Base-by-base conservation (phyloP, 2,329 filamentous ascomycete species). In the Colletotrichum karsti region DNA sequence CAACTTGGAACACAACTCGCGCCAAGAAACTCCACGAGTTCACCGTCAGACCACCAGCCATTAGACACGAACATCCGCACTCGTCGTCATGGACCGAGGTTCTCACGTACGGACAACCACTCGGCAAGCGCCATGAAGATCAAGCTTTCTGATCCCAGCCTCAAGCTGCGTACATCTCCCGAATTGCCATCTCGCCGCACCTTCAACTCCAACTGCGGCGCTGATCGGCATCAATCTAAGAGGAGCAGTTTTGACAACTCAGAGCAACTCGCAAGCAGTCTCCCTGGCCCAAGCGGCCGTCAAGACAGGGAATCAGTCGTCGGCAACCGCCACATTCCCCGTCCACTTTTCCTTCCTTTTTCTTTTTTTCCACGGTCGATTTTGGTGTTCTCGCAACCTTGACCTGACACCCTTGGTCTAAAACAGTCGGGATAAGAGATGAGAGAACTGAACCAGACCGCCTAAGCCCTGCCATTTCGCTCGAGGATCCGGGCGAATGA, bases 91-190 rank as follows among this genome's bases (percentile, higher is more conserved):
- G 10, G 33, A 22, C 33, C 41, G 13, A 15, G n/a, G n/a, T n/a
- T n/a, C n/a, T n/a, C n/a, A n/a, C n/a, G n/a, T n/a, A 24, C 13
- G 20, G 13, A 2, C 7, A 18, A 57, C 30, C 26, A n/a, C n/a
- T n/a, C n/a, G n/a, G n/a, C n/a, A 28, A 7, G 12, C 20, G n/a
- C 18, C 30, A 30, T 20, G 5, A 39, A n/a, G 20, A 28, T 66
- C 39, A 66, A 66, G 57, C 57, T 66, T 66, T 66, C n/a, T 12
- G n/a, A 41, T 20, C 48, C 28, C 57, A 28, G 35, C 15, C 30
- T 30, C 57, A 28, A 37, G 20, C 18, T 37, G 12, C 50, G 51
- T 58, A 15, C 59, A 67, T 67, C 44, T 57, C 50, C 50, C 59
- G 42, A 63, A 42, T 13, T 22, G 42, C 18, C 33, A 35, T 46